Evolutionary conservation across 768 basidiomycete genomes (phyloP), one percentile per base, ranked within the genome.

Genomic region (Boletus coccyginus): DNA sequence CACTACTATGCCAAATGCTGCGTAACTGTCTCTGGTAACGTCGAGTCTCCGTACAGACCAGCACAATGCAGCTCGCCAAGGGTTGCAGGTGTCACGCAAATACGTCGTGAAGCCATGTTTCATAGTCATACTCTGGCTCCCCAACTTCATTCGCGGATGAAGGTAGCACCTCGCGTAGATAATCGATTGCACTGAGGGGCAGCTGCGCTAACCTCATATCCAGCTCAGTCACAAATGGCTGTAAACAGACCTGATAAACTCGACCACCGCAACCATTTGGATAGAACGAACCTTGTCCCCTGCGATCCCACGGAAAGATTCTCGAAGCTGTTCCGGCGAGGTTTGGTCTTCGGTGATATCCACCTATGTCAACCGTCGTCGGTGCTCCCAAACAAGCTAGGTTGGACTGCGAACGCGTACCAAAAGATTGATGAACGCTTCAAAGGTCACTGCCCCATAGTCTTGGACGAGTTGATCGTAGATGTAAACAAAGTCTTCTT

Each of bases 311-410:
- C 92, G 86, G 84, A 99, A 99, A 2, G 95, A 86, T 56, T 94
- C 93, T 19, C 90, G 85, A 62, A 99, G 81, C 66, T 98, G 96
- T 40, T 94, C 93, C 0, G 89, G 83, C 4, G 94, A 90, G 5
- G 92, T 94, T 54, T 97, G 92, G 68, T 99, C 97, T 74, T 98
- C 95, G 31, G 85, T 94, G 58, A 97, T 94, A 29, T 94, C 94
- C 51, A 96, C 92, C 95, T 98, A 39, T 17, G 27, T 32, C 59
- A 40, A 52, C 13, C 33, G 17, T 53, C 40, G 19, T 59, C 19
- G 43, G 48, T 52, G 43, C 56, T 17, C 44, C 44, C 27, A 46
- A 38, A 12, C 16, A 32, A 43, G 6, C 27, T 19, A 42, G 12
- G 13, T 7, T n/a, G 16, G 10, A 11, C 21, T 13, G 36, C 19